Conservation (phyloP, 352 stramenopile genomes). For the Phytopythium vexans region DNA sequence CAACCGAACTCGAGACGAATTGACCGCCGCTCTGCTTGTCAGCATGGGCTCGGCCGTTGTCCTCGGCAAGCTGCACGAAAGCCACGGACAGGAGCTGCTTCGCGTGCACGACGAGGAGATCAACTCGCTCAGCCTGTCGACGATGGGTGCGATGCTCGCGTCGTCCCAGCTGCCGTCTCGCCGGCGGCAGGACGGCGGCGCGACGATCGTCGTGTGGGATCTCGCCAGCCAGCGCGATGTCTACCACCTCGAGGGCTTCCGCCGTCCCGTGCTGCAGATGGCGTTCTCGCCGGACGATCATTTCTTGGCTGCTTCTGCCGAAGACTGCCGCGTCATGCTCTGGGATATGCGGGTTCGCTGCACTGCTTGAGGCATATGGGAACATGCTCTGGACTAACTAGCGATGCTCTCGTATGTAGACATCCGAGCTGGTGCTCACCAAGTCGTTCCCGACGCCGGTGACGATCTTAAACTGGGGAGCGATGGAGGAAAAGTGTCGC, state of each 20-base stretch:
- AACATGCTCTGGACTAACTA: background rate
- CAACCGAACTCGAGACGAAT: background rate
- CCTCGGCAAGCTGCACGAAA: slow-evolving; percentile 42
- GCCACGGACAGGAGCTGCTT: slow-evolving; percentile 52
- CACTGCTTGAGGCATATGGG: background rate
- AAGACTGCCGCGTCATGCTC: slow-evolving; percentile 64
- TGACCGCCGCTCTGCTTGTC: too few relatives aligned
- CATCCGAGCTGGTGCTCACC: slow-evolving; percentile 62
- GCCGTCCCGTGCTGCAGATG: slow-evolving; percentile 58
- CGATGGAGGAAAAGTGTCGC: slow-evolving; percentile 61
- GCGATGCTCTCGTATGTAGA: slow-evolving; percentile 26
- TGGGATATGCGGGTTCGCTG: slow-evolving; percentile 68
- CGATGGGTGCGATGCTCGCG: slow-evolving; percentile 29
- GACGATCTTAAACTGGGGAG: slow-evolving; percentile 69
- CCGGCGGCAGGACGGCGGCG: slow-evolving; percentile 19
- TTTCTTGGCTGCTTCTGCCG: slow-evolving; percentile 62
- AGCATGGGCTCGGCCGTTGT: slow-evolving; percentile 60
- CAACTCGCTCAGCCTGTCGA: slow-evolving; percentile 41
- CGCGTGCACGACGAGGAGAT: slow-evolving; percentile 59
- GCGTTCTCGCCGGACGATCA: slow-evolving; percentile 76
- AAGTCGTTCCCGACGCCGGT: slow-evolving; percentile 62
- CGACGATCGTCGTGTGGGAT: slow-evolving; percentile 36
- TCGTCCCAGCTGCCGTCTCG: slow-evolving; percentile 44
- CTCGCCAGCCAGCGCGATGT: slow-evolving; percentile 34
- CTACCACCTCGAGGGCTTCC: slow-evolving; percentile 59